A percentile compares a stretch with the other conserved stretches of the same genome.
Conservation (phyloP, 2,329 filamentous ascomycete species). For the Aspergillus jensenii region DNA sequence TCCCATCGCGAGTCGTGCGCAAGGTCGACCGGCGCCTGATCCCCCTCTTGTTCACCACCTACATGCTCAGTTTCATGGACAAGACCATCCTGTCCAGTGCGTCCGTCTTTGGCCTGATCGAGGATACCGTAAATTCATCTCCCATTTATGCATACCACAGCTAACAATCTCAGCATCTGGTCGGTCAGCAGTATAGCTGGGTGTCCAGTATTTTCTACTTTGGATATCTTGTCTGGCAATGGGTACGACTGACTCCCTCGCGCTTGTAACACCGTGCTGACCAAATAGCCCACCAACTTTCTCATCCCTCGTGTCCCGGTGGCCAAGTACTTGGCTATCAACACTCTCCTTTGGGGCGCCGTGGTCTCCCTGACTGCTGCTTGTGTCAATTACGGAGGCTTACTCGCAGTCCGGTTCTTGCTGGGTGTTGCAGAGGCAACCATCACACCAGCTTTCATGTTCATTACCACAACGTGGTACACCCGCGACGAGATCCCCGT, state of each 20-base stretch:
- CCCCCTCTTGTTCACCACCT: slow-evolving; percentile 58
- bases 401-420: slow-evolving; percentile 54
- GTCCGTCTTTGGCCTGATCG: slow-evolving; percentile 55
- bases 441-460: slow-evolving; percentile 57
- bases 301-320: slow-evolving; percentile 51
- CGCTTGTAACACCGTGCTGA: background rate
- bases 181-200: slow-evolving; percentile 61
- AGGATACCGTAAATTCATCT: slow-evolving; percentile 39
- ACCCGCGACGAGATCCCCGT: slow-evolving; percentile 57
- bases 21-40: slow-evolving; percentile 60
- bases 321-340: slow-evolving; percentile 48
- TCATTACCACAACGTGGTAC: slow-evolving; percentile 58
- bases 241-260: slow-evolving; percentile 22
- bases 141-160: background rate
- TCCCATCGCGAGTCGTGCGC: slow-evolving; percentile 40
- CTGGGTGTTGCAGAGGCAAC: slow-evolving; percentile 57
- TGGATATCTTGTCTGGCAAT: slow-evolving; percentile 55
- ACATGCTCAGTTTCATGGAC: slow-evolving; percentile 63
- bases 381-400: slow-evolving; percentile 50
- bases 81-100: slow-evolving; percentile 59
- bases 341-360: slow-evolving; percentile 50
- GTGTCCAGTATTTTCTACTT: slow-evolving; percentile 57
- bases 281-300: slow-evolving; percentile 29
- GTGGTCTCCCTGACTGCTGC: slow-evolving; percentile 50
- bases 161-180: slow-evolving; percentile 44